phyloP scores from a whole-genome alignment of 768 basidiomycete genomes.

The Collybia mongolica region DNA sequence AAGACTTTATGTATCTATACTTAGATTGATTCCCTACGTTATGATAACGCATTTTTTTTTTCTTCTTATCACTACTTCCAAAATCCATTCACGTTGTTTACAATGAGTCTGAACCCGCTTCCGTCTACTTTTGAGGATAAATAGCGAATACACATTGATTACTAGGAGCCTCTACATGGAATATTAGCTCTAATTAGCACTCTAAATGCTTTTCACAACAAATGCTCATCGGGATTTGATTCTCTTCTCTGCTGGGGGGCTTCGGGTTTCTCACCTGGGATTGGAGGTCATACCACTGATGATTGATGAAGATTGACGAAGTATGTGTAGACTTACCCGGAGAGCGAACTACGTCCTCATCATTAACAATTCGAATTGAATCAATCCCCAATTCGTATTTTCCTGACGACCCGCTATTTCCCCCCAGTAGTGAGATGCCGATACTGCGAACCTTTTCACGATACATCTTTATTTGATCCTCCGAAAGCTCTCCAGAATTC shows the following conservation, averaged over 20 bases:
- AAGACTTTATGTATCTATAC: conserved; percentile 16
- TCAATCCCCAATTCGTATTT: conserved; percentile 83
- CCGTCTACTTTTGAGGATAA: background rate
- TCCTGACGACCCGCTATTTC: conserved; percentile 73
- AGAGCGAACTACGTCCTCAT: conserved; percentile 49
- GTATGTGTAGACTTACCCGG: conserved; percentile 12
- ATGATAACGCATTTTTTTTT: conserved; percentile 4
- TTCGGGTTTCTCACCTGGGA: too few species aligned
- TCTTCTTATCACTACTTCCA: background rate
- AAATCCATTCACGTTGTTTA: conserved; percentile 9
- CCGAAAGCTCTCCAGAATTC: conserved; percentile 68
- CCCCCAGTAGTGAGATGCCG: conserved; percentile 86
- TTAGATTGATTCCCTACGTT: conserved; percentile 8
- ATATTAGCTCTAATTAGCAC: too few species aligned
- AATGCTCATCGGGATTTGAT: too few species aligned
- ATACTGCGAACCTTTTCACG: conserved; percentile 74
- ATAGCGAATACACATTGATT: background rate
- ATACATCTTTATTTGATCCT: conserved; percentile 74
- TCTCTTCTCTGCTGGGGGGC: too few species aligned
- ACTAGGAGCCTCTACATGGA: too few species aligned
- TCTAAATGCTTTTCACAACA: too few species aligned
- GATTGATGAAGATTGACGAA: too few species aligned
- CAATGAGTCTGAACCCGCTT: too few species aligned
- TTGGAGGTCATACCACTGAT: too few species aligned
- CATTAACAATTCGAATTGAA: conserved; percentile 78